Evolutionary conservation across 495 filamentous ascomycete genomes (phyloP), one percentile per base, ranked within the genome.

Genomic region (Talaromyces liani): DNA sequence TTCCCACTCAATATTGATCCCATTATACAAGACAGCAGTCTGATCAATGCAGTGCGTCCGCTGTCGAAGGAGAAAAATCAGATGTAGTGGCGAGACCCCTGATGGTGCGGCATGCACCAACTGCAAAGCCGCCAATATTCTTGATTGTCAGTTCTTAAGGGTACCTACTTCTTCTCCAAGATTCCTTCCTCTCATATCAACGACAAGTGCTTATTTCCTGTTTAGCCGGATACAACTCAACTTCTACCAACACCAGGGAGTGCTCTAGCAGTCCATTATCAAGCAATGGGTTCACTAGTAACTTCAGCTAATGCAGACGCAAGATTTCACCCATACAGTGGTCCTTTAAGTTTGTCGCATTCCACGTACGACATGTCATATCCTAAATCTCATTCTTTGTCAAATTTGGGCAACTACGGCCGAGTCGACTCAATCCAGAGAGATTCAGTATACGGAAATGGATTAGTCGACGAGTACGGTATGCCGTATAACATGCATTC

Each of bases 1-100:
- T 16, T 27, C 6, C 20, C 20, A 12, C 7, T 18, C 5, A 45
- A 10, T 22, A 5, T 36, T 20, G 22, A 49, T 18, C 12, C 29
- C 18, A 6, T 65, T n/a, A 61, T 7, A 10, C 24, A 41, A 41
- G 29, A 56, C 65, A 71, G 58, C 65, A 62, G 51, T 18, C 16
- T 31, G 8, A 61, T 20, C 70, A 33, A 69, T 60, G 33, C 27
- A 98, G 94, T 98, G 94, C 74, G 84, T 84, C 31, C 86, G 94
- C 64, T 98, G 94, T 71, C 87, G 94, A 58, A 92, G 92, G 73
- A 83, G 94, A 60, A 98, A 98, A 79, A 98, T 98, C 69, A 89
- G 91, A 71, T 98, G 94, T 77, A 96, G 90, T 65, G 94, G 93
- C 34, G 93, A 97, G 72, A 80, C 81, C 5, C 88, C 87, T 27